Conservation (phyloP, 257 asterid species). For the Capsicum chinense region DNA sequence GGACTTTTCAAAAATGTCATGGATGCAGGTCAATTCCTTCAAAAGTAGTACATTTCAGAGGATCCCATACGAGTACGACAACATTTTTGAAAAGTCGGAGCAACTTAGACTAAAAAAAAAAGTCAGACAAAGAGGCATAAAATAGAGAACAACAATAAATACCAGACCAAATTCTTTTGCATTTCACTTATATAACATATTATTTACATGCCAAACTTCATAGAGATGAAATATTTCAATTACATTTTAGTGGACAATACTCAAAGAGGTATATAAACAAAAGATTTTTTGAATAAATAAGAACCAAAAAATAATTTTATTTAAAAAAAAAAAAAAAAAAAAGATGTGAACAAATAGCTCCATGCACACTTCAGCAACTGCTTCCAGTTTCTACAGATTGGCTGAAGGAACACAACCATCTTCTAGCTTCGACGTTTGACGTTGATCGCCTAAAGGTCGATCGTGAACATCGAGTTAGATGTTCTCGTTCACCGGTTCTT, state of each 20-base stretch:
- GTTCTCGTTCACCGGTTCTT: constrained; percentile 38
- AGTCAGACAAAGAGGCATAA: background rate
- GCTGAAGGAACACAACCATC: constrained; percentile 74
- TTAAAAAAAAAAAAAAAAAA: background rate
- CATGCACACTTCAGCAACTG: constrained; percentile 45
- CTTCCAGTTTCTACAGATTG: constrained; percentile 59
- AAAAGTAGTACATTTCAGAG: no score
- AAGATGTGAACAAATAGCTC: background rate
- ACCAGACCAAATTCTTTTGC: background rate
- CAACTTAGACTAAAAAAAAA: no score
- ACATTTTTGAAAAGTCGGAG: no score
- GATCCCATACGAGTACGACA: no score
- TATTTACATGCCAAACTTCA: constrained; percentile 26
- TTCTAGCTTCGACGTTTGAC: constrained; percentile 59
- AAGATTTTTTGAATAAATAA: background rate
- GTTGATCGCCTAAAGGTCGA: constrained; percentile 58
- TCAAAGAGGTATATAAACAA: constrained; percentile 16
- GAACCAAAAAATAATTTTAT: background rate
- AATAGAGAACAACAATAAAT: background rate
- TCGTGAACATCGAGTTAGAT: constrained; percentile 55
- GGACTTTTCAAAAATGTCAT: no score
- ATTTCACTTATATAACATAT: constrained; percentile 12
- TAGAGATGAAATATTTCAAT: background rate
- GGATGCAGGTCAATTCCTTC: no score
- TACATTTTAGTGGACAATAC: background rate